phyloP scores from a whole-genome alignment of 805 yeast genomes.

The Maudiozyma bulderi region DNA sequence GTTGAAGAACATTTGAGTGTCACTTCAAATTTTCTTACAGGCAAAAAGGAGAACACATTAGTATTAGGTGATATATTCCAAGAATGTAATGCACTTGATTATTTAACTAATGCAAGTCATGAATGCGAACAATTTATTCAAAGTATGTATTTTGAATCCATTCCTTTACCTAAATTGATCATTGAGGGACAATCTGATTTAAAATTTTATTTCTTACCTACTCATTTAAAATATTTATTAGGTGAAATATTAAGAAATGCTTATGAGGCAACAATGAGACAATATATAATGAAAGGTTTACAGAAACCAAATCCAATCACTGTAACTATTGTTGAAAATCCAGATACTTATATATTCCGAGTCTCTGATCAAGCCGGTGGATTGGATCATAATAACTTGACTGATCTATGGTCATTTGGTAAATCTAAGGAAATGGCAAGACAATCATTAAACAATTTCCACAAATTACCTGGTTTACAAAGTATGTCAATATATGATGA shows the following conservation, averaged over 20 bases:
- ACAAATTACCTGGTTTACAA: conserved; percentile 55
- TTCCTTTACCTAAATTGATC: conserved; percentile 60
- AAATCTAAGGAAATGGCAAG: conserved; percentile 53
- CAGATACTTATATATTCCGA: conserved; percentile 60
- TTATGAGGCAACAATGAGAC: conserved; percentile 65
- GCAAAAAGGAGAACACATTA: conserved; percentile 35
- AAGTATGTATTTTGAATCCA: conserved; percentile 40
- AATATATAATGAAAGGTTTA: conserved; percentile 30
- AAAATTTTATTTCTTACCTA: conserved; percentile 71
- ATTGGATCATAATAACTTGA: conserved; percentile 39
- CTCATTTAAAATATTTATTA: conserved; percentile 76
- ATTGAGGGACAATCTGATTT: conserved; percentile 66
- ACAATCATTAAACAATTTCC: conserved; percentile 54
- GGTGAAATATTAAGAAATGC: conserved; percentile 86
- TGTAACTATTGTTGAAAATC: conserved; percentile 62
- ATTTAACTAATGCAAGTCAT: conserved; percentile 47
- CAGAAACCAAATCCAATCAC: conserved; percentile 58
- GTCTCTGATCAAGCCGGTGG: conserved; percentile 93
- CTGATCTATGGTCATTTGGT: conserved; percentile 79
- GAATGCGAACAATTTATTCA: conserved; percentile 43
- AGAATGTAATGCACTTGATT: conserved; percentile 63
- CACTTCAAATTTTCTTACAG: conserved; percentile 49
- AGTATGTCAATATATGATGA: conserved; percentile 28
- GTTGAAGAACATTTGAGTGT: conserved; percentile 86
- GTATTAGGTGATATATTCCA: conserved; percentile 75